phyloP scores from a whole-genome alignment of 2,329 filamentous ascomycete genomes.

The Ceratocystis smalleyi region DNA sequence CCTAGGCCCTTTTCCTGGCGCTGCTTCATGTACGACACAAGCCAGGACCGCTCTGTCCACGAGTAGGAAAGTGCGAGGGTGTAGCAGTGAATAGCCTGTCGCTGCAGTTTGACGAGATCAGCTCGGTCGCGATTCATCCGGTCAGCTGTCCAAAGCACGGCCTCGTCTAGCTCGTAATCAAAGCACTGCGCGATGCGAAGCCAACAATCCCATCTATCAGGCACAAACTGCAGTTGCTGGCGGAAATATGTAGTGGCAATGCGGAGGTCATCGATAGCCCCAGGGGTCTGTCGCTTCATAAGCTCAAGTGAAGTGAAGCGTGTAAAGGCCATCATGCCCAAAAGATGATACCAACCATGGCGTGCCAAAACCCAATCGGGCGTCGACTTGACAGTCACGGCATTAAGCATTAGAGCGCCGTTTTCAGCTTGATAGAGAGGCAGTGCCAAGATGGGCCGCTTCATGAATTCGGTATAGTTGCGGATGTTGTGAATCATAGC shows the following conservation, averaged over 20 bases:
- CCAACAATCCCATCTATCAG: constrained; percentile 79
- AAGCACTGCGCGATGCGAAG: constrained; percentile 76
- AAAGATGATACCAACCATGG: constrained; percentile 81
- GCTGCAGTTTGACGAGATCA: constrained; percentile 61
- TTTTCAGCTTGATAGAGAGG: constrained; percentile 66
- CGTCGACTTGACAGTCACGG: constrained; percentile 49
- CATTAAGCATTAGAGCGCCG: constrained; percentile 60
- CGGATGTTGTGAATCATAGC: constrained; percentile 78
- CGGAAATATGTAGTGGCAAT: constrained; percentile 66
- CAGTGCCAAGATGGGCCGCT: constrained; percentile 67
- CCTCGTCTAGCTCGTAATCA: constrained; percentile 75
- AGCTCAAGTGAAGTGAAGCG: constrained; percentile 59
- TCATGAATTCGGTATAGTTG: constrained; percentile 66
- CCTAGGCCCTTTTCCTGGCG: not conserved
- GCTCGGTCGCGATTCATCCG: constrained; percentile 73
- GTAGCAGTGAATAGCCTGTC: constrained; percentile 70
- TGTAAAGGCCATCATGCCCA: constrained; percentile 74
- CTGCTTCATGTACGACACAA: constrained; percentile 9
- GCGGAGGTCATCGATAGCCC: constrained; percentile 69
- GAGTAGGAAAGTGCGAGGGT: constrained; percentile 44
- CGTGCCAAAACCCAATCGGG: constrained; percentile 54
- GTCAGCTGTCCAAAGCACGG: constrained; percentile 75
- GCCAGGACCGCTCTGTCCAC: constrained; percentile 22
- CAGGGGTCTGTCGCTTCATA: constrained; percentile 61
- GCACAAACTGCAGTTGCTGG: constrained; percentile 68